Evolutionary conservation across 1,139 yeast species (phyloP).

Genomic region (Yamadazyma dushanensis): DNA sequence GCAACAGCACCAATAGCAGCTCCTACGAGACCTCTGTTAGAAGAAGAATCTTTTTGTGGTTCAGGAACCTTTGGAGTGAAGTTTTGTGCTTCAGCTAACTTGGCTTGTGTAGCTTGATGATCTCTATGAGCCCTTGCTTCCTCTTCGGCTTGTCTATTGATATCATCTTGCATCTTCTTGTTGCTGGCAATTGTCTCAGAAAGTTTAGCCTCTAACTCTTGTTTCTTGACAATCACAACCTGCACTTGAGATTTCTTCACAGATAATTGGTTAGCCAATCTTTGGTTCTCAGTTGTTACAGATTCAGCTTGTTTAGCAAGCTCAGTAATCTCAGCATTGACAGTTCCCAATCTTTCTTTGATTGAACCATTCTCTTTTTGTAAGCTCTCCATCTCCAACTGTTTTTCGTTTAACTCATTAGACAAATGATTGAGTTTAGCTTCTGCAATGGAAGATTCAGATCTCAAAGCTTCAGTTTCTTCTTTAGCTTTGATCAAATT

Average conservation of each 20-base stretch:
- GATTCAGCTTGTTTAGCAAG: conserved; percentile 56
- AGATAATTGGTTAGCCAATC: conserved; percentile 60
- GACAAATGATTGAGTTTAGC: conserved; percentile 78
- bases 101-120: conserved; percentile 30
- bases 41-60: conserved; percentile 4
- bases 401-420: conserved; percentile 61
- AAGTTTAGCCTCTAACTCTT: conserved; percentile 35
- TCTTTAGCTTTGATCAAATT: conserved; percentile 57
- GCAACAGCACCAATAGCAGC: conserved; percentile 24
- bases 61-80: conserved; percentile 22
- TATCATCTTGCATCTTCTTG: conserved; percentile 24
- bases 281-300: conserved; percentile 53
- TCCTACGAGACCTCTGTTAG: conserved; percentile 22
- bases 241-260: conserved; percentile 72
- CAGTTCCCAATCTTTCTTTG: conserved; percentile 64
- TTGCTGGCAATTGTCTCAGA: conserved; percentile 28
- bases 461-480: conserved; percentile 71
- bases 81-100: conserved; percentile 21
- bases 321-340: conserved; percentile 67
- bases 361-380: conserved; percentile 65
- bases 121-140: conserved; percentile 33
- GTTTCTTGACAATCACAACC: conserved; percentile 58
- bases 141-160: conserved; percentile 22
- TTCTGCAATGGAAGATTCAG: conserved; percentile 77
- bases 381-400: conserved; percentile 58